phyloP scores from a whole-genome alignment of 2,329 filamentous ascomycete genomes.

The Fusarium scirpi region DNA sequence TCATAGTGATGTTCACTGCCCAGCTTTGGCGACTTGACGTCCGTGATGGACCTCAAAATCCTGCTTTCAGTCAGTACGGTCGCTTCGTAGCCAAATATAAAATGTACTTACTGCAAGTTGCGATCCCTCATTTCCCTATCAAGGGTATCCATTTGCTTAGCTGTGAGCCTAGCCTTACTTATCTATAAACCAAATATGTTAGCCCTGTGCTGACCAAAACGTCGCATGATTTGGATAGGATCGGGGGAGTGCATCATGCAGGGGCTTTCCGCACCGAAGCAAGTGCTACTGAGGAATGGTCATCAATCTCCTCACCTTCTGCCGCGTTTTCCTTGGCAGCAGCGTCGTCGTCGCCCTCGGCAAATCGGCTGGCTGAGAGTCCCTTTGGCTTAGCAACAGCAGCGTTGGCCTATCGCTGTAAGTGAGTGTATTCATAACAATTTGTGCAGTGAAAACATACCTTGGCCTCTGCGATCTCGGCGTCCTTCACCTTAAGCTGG shows the following conservation, averaged over 20 bases:
- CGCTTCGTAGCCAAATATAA: not conserved
- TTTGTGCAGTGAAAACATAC: conserved; percentile 52
- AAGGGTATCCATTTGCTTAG: conserved; percentile 65
- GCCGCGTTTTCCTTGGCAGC: conserved; percentile 55
- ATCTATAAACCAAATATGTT: conserved; percentile 51
- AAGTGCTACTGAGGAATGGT: conserved; percentile 73
- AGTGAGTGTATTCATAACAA: not conserved
- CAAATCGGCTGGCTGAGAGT: conserved; percentile 67
- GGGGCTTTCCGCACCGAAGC: conserved; percentile 73
- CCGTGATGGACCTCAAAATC: conserved; percentile 47
- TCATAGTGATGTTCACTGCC: conserved; percentile 33
- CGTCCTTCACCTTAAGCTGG: conserved; percentile 72
- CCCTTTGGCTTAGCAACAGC: conserved; percentile 61
- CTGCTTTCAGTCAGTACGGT: conserved; percentile 29
- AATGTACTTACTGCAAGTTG: conserved; percentile 60
- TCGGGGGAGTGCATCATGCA: conserved; percentile 55
- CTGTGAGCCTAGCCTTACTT: conserved; percentile 59
- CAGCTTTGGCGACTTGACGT: conserved; percentile 39
- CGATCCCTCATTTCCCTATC: conserved; percentile 68
- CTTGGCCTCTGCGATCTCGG: conserved; percentile 72
- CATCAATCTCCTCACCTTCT: conserved; percentile 71
- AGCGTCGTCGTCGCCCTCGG: conserved; percentile 54
- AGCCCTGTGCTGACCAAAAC: conserved; percentile 24
- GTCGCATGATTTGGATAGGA: conserved; percentile 37
- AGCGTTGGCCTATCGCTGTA: conserved; percentile 57